These are phyloP conservation scores for Daldinia decipiens DNA, from an alignment of 495 filamentous ascomycete species.

Conservation along the genomic window DNA sequence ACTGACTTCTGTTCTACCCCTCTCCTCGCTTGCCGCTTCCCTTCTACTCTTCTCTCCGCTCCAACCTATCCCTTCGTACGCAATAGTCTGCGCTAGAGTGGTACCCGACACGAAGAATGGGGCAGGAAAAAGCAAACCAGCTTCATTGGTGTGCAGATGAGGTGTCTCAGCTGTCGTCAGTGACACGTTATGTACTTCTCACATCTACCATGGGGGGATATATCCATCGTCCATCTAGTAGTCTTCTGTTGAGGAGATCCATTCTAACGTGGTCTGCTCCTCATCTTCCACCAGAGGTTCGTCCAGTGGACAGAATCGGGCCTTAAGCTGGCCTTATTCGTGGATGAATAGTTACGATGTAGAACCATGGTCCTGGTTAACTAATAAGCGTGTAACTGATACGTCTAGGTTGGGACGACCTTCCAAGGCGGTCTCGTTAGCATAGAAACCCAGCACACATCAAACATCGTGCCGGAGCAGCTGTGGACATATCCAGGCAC, in stretches of 20 bases:
- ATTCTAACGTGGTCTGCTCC: slow-evolving; percentile 19
- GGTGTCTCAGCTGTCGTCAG: slow-evolving; percentile 36
- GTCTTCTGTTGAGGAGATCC: slow-evolving; percentile 5
- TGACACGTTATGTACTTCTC: slow-evolving; percentile 33
- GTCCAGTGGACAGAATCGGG: slow-evolving; percentile 28
- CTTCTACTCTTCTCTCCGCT: slow-evolving; percentile 30
- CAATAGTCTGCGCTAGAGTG: slow-evolving; percentile 28
- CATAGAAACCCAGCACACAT: slow-evolving; percentile 14
- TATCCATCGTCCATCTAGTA: slow-evolving; percentile 16
- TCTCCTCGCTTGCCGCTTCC: slow-evolving; percentile 21
- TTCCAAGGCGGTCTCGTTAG: slow-evolving; percentile 16
- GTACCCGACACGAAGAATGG: slow-evolving; percentile 28
- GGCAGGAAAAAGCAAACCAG: slow-evolving; percentile 26
- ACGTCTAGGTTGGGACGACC: slow-evolving; percentile 1
- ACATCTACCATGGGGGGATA: slow-evolving; percentile 24
- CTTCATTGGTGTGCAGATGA: slow-evolving; percentile 34
- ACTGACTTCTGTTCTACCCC: slow-evolving; percentile 24
- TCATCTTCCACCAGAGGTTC: slow-evolving; percentile 15
- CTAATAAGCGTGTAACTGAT: slow-evolving; percentile 20
- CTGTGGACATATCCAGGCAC: slow-evolving; percentile 25
- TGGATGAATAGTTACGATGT: slow-evolving; percentile 24
- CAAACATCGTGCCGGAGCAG: slow-evolving; percentile 23
- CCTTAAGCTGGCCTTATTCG: slow-evolving; percentile 28
- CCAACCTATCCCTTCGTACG: slow-evolving; percentile 28
- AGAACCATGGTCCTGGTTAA: slow-evolving; percentile 33